These are phyloP conservation scores for Phaeotremella fagi DNA, from an alignment of 768 basidiomycete species.

Conservation along the genomic window DNA sequence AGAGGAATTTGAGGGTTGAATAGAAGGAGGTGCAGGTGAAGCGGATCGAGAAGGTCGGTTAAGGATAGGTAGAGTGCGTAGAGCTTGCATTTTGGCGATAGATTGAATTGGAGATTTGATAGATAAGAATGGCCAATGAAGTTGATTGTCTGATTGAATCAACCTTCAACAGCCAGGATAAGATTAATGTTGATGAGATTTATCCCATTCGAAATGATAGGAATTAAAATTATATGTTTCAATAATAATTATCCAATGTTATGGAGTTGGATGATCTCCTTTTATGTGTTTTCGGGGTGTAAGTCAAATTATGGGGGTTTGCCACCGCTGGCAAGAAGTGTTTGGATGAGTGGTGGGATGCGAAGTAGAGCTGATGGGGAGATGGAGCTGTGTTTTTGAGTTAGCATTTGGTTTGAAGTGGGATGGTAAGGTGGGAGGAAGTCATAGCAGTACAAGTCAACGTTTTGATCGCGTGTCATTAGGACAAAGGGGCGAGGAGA, in stretches of 20 bases:
- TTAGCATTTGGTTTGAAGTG: not conserved
- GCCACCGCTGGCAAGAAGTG: conserved; percentile 42
- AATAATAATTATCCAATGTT: too few species aligned
- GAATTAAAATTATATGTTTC: conserved; percentile 2
- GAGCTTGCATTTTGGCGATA: conserved; percentile 36
- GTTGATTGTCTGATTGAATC: not conserved
- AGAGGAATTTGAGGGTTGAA: conserved; percentile 23
- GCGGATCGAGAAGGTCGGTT: conserved; percentile 46
- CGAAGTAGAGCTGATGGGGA: conserved; percentile 33
- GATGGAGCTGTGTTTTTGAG: conserved; percentile 35
- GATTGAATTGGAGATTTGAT: conserved; percentile 1
- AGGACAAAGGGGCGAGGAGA: not conserved
- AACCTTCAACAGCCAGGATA: not conserved
- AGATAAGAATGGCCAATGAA: not conserved
- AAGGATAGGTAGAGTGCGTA: conserved; percentile 46
- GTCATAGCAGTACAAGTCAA: not conserved
- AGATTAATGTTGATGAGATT: conserved; percentile 1
- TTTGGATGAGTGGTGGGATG: conserved; percentile 40
- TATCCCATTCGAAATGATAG: conserved; percentile 12
- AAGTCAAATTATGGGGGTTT: conserved; percentile 48
- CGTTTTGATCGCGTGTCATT: not conserved
- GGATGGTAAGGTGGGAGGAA: not conserved
- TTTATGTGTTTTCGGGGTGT: conserved; percentile 1
- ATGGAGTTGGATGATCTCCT: too few species aligned
- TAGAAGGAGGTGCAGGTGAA: conserved; percentile 44